Evolutionary conservation across 345 rosid species (phyloP).

Genomic region (Tarenaya hassleriana): DNA sequence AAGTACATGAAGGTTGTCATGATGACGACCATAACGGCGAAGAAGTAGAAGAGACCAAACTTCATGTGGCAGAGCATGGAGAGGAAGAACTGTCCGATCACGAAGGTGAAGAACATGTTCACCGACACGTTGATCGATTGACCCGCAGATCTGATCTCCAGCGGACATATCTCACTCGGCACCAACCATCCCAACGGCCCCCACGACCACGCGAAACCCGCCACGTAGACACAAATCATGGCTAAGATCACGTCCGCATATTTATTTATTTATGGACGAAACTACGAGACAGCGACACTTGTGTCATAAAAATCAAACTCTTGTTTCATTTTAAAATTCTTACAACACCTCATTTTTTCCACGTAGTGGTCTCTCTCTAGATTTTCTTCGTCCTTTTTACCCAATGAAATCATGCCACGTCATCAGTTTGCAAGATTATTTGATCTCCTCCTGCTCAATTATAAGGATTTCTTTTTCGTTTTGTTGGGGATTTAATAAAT

Average conservation of each 20-base stretch:
- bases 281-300: conserved; percentile 21
- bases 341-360: too few species aligned
- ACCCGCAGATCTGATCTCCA: conserved; percentile 30
- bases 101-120: conserved; percentile 39
- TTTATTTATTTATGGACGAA: too few species aligned
- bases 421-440: too few species aligned
- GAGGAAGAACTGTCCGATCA: conserved; percentile 33
- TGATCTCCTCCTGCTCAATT: too few species aligned
- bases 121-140: conserved; percentile 25
- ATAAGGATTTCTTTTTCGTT: too few species aligned
- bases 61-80: conserved; percentile 37
- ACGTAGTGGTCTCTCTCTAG: too few species aligned
- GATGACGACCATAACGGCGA: conserved; percentile 24
- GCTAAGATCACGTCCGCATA: conserved; percentile 20
- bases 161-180: conserved; percentile 33
- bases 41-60: conserved; percentile 33
- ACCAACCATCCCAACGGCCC: conserved; percentile 37
- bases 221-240: conserved; percentile 28
- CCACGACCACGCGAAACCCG: conserved; percentile 36
- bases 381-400: too few species aligned
- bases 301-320: too few species aligned
- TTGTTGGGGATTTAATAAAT: too few species aligned
- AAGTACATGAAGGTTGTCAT: conserved; percentile 32
- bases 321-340: too few species aligned
- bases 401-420: too few species aligned